Conservation (phyloP, 192 early-diverging fungal species). For the Coemansia sp. region DNA sequence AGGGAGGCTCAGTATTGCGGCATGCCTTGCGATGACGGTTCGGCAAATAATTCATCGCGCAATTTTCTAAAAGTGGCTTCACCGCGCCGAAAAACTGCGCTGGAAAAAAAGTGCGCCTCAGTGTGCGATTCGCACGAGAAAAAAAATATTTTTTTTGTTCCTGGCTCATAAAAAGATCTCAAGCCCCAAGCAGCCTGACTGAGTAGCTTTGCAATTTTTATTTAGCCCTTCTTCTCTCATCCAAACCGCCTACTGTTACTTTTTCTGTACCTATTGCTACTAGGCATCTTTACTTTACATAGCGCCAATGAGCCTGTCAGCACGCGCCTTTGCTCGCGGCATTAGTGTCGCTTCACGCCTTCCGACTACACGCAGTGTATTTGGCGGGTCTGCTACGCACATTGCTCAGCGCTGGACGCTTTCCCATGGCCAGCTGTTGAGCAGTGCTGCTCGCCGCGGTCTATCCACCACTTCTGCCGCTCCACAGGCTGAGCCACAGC, state of each 20-base stretch:
- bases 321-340: conserved; percentile 28
- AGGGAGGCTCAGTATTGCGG: not conserved
- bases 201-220: not conserved
- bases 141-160: not conserved
- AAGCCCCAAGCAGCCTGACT: not conserved
- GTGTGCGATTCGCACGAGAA: conserved; percentile 1
- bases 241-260: not conserved
- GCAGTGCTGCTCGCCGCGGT: not conserved
- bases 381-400: not conserved
- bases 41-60: not conserved
- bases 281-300: not conserved
- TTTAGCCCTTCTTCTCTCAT: not conserved
- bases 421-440: not conserved
- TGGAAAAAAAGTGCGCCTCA: not conserved
- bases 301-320: conserved; percentile 31
- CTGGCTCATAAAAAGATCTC: not conserved
- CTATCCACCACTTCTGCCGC: conserved; percentile 35
- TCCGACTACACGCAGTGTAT: not conserved
- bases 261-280: not conserved
- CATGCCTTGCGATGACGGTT: not conserved
- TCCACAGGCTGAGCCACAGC: conserved; percentile 41
- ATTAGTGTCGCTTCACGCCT: conserved; percentile 14
- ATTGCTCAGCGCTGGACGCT: not conserved
- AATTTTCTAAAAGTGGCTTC: not conserved
- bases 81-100: conserved; percentile 7